Evolutionary conservation across 768 basidiomycete species (phyloP), one percentile per base, ranked within the genome.

Genomic region (Trametes cubensis): DNA sequence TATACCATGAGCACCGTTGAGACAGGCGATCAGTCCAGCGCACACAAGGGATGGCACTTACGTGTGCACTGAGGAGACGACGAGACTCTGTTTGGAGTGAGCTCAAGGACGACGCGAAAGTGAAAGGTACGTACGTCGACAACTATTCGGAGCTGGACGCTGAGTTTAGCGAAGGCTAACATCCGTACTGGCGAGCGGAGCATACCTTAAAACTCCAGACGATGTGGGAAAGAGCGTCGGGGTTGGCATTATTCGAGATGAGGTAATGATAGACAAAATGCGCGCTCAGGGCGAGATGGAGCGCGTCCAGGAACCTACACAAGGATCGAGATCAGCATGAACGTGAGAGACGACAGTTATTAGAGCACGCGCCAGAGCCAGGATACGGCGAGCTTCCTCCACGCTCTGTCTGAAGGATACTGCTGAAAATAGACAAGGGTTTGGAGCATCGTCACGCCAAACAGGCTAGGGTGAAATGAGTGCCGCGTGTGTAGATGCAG

Each of bases 241-340:
- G 61, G 39, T 62, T 58, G 47, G 41, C 39, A 30, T 61, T 65
- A 44, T 66, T 58, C 44, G 58, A 58, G 49, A 69, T 63, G 15
- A 69, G 61, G 28, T 69, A 69, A 45, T 51, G 60, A 39, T 69
- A 69, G 28, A 69, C 64, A 28, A 65, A 58, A 41, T 69, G 66
- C 15, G 66, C 54, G 51, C 58, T 53, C 17, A 69, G 50, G 11
- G 65, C 63, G 18, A 65, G 56, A 28, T 69, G 68, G 7, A 64
- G 34, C 6, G 65, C 61, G 46, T 69, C 68, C 20, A 69, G 60
- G 38, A 63, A 44, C 51, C 68, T 69, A 61, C 14, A 25, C 15
- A 48, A 11, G 21, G 21, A 34, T 4, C 18, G 44, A 13, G 10
- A 21, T 13, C 20, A 41, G 23, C 2, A 54, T 17, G 15, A 18